Evolutionary conservation across 1,284 basidiomycete species (phyloP).

Genomic region (Abortiporus biennis): DNA sequence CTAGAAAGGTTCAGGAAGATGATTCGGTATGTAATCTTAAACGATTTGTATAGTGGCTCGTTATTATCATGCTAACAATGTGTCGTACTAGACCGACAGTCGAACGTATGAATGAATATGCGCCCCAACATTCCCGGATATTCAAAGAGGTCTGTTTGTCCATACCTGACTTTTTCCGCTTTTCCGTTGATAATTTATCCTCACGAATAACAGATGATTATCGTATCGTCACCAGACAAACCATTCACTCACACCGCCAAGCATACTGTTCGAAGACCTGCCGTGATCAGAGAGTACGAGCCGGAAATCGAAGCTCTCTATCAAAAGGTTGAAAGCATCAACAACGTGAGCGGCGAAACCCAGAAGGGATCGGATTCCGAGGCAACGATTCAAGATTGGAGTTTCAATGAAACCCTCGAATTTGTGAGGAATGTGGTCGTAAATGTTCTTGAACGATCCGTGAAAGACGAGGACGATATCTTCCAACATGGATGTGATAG

Average conservation of each 20-base stretch:
- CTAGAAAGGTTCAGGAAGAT: constrained; percentile 26
- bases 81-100: constrained; percentile 29
- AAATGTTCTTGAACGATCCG: constrained; percentile 17
- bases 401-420: too few species aligned
- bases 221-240: constrained; percentile 25
- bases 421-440: constrained; percentile 24
- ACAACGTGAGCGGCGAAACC: too few species aligned
- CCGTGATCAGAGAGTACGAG: constrained; percentile 28
- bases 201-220: constrained; percentile 26
- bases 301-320: constrained; percentile 30
- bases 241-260: constrained; percentile 32
- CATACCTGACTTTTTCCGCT: not conserved
- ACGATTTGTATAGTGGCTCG: not conserved
- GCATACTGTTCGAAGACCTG: constrained; percentile 24
- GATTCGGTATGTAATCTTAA: constrained; percentile 24
- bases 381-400: too few species aligned
- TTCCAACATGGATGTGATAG: constrained; percentile 38
- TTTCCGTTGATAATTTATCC: not conserved
- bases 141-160: constrained; percentile 27
- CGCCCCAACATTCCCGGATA: constrained; percentile 34
- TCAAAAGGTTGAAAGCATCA: constrained; percentile 23
- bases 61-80: not conserved
- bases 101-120: constrained; percentile 32
- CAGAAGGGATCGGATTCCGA: too few species aligned
- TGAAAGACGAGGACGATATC: constrained; percentile 29